phyloP scores from a whole-genome alignment of 192 early-diverging fungal species.

The Backusella morwellensis region DNA sequence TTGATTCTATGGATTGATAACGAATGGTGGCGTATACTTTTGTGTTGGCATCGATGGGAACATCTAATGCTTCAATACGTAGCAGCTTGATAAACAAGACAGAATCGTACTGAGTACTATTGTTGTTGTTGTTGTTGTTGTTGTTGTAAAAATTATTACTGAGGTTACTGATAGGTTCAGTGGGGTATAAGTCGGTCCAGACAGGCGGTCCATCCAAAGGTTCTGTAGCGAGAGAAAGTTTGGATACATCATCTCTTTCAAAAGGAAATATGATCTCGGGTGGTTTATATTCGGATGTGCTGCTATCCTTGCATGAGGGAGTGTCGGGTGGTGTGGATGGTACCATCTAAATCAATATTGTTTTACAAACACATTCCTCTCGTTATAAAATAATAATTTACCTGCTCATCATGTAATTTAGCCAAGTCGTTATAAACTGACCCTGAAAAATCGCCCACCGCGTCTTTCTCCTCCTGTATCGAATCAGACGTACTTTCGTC shows the following conservation, averaged over 20 bases:
- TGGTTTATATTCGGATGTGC: not conserved
- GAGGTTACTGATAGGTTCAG: not conserved
- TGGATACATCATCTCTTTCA: not conserved
- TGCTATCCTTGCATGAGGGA: not conserved
- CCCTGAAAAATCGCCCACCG: not conserved
- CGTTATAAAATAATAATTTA: not conserved
- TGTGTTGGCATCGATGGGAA: not conserved
- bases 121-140: not conserved
- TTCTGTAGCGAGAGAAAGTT: not conserved
- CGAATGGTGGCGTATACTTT: not conserved
- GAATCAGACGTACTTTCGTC: not conserved
- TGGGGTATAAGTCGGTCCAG: not conserved
- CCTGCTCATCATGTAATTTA: not conserved
- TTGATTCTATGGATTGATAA: constrained; percentile 3
- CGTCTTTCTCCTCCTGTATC: not conserved
- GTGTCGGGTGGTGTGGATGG: not conserved
- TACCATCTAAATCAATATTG: not conserved
- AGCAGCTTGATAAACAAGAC: not conserved
- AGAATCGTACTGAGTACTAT: not conserved
- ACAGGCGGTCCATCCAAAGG: not conserved
- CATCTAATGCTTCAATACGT: not conserved
- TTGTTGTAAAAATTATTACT: not conserved
- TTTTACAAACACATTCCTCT: not conserved
- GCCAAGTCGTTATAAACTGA: not conserved
- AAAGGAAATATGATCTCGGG: not conserved